Evolutionary conservation across 1,284 basidiomycete species (phyloP).

Genomic region (Veloboletus limbatus): DNA sequence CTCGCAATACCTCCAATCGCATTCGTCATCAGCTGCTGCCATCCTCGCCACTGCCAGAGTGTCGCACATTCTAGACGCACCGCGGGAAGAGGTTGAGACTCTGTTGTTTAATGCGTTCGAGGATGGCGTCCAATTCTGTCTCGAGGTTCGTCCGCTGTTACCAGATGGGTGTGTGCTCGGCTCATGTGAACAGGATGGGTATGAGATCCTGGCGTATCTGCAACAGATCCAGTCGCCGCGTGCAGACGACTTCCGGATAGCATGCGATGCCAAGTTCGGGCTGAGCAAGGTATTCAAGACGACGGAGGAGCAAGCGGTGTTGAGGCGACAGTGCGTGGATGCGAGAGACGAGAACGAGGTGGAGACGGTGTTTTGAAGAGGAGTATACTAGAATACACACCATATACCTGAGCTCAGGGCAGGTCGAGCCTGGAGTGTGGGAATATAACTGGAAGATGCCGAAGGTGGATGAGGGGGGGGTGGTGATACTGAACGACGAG

Average conservation of each 20-base stretch:
- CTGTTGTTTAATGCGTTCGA: conserved; percentile 52
- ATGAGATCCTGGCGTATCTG: conserved; percentile 48
- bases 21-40: conserved; percentile 48
- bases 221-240: conserved; percentile 47
- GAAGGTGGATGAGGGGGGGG: no score
- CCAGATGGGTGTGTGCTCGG: background rate
- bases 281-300: conserved; percentile 66
- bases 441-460: conserved; percentile 24
- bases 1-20: conserved; percentile 69
- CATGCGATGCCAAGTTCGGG: conserved; percentile 51
- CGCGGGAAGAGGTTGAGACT: conserved; percentile 57
- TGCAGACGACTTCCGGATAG: conserved; percentile 54
- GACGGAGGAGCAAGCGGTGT: conserved; percentile 41
- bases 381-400: background rate
- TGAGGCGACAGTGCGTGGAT: conserved; percentile 23
- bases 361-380: conserved; percentile 25
- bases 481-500: background rate
- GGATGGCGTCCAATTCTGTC: conserved; percentile 43
- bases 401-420: conserved; percentile 25
- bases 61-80: conserved; percentile 43
- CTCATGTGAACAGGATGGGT: conserved; percentile 5
- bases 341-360: conserved; percentile 25
- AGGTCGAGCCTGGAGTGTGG: conserved; percentile 21
- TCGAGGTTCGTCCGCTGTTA: conserved; percentile 45
- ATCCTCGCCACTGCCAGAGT: conserved; percentile 64